Evolutionary conservation across 768 basidiomycete genomes (phyloP), one percentile per base, ranked within the genome.

Genomic region (Mrakia blollopis): DNA sequence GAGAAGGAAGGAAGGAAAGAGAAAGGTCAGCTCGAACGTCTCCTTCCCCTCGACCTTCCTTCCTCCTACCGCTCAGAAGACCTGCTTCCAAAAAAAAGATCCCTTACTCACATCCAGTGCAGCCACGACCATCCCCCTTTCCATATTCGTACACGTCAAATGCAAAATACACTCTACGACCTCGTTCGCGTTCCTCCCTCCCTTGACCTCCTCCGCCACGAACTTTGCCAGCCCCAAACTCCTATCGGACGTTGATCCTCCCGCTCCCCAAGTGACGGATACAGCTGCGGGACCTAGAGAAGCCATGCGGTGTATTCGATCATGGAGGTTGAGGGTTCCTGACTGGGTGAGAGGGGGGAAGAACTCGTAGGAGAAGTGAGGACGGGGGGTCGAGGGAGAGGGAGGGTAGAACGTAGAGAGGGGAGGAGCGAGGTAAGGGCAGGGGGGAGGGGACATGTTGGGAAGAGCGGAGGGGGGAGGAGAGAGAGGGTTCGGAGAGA

Each of bases 201-300:
- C 88, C 0, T 44, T 62, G 68, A 78, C 52, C 37, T 70, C 52
- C 28, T 70, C 28, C 6, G 73, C 69, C 28, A 78, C 61, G 61
- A 78, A 78, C 57, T 70, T 47, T 16, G 94, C 95, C 3, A 99
- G 88, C 79, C 95, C 94, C 57, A 99, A 85, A 81, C 89, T 92
- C 44, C 91, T 87, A 47, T 94, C 92, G 80, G 88, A 93, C 0
- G 96, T 98, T 10, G 90, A 89, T 2, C 97, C 96, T 14, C 97
- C 96, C 0, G 97, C 96, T 62, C 97, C 97, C 97, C 97, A 98
- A 81, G 97, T 98, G 30, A 98, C 88, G 81, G 91, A 94, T 76
- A 98, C 87, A 32, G 92, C 94, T 4, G 83, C 62, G 9, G 84
- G 83, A 9, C 94, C 86, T 21, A 98, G 86, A 9, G 85, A 81